Base-by-base conservation (phyloP, 2,329 filamentous ascomycete genomes). In the Colletotrichum limetticola region DNA sequence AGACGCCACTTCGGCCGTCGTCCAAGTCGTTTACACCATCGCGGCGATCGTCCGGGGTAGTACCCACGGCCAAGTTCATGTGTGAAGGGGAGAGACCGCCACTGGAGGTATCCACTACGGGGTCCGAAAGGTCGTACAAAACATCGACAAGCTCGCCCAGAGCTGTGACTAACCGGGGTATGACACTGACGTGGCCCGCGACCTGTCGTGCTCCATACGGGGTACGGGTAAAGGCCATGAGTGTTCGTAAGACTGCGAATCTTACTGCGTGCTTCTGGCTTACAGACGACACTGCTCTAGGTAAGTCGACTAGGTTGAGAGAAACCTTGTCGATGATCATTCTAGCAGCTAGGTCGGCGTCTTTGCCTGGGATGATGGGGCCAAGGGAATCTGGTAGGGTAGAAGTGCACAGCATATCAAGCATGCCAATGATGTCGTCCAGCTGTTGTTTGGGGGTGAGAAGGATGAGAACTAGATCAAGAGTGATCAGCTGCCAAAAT, bases 121-220 rank as follows among this genome's bases (percentile, higher is more conserved):
- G 70, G 56, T 66, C 57, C 35, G 74, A 46, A 52, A 75, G 19
- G 72, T 93, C 88, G 78, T 95, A 93, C 24, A 98, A 83, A 75
- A 93, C 91, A 75, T 95, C 93, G 71, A 97, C 92, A 64, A 95
- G 90, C 57, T 82, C 83, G 63, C 84, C 85, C 16, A 90, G 80
- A 4, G 93, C 90, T 30, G 91, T 89, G 30, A 97, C 91, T 0
- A 98, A 84, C 3, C 94, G 90, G 1, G 94, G 94, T 19, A 97
- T 90, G 14, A 91, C 91, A 53, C 88, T 89, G 3, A 89, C 88
- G 80, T 97, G 93, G 5, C 85, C 83, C 0, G 92, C 93, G 9
- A 98, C 87, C 58, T 93, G 89, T 28, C 86, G 80, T 1, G 89
- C 88, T 9, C 92, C 92, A 77, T 93, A 90, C 0, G 87, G 82